phyloP scores from a whole-genome alignment of 2,329 filamentous ascomycete genomes.

The Immersiporthe knoxdaviesiana region DNA sequence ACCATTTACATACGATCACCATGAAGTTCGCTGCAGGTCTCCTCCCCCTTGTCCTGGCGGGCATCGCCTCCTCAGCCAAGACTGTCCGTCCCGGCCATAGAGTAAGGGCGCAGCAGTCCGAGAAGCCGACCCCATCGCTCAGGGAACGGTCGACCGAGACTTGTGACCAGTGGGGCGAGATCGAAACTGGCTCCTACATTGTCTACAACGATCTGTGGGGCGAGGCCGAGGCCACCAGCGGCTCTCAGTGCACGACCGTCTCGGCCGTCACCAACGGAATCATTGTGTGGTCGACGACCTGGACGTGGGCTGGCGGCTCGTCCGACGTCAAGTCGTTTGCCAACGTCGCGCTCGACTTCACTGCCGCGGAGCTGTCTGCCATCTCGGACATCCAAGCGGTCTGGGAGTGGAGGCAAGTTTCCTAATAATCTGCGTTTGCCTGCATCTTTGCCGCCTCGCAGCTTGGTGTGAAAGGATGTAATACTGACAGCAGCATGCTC shows the following conservation, averaged over 20 bases:
- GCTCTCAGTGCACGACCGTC: constrained; percentile 48
- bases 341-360: constrained; percentile 44
- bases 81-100: background rate
- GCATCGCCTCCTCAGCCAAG: background rate
- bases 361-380: constrained; percentile 39
- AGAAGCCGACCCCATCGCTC: constrained; percentile 10
- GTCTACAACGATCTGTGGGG: constrained; percentile 59
- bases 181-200: constrained; percentile 40
- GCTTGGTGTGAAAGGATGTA: background rate
- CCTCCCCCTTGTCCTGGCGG: background rate
- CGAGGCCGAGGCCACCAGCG: constrained; percentile 39
- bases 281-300: constrained; percentile 48
- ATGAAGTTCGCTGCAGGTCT: constrained; percentile 13
- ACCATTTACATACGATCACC: background rate
- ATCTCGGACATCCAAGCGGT: constrained; percentile 42
- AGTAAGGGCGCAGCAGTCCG: background rate
- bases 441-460: too few species aligned
- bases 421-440: too few species aligned
- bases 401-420: constrained; percentile 43
- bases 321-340: constrained; percentile 50
- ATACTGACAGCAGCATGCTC: background rate
- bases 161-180: constrained; percentile 19
- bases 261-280: constrained; percentile 40
- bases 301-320: constrained; percentile 46
- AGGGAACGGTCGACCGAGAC: constrained; percentile 19